Evolutionary conservation across 768 basidiomycete genomes (phyloP).

Genomic region (Panus rudis): DNA sequence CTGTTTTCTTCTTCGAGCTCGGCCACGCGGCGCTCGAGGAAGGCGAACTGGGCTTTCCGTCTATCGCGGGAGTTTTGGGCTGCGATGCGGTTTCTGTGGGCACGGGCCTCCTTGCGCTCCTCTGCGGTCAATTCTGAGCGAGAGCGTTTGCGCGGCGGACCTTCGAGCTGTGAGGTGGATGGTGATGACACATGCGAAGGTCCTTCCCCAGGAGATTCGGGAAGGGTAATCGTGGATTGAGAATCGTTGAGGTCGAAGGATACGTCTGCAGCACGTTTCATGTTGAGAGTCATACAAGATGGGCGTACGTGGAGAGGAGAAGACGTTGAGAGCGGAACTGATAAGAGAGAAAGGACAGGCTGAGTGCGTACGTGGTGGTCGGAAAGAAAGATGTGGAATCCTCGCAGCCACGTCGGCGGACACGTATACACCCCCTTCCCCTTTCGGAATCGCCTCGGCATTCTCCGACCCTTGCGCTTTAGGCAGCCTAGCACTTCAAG

Average conservation of each 20-base stretch:
- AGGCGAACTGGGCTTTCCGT: constrained; percentile 83
- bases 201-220: constrained; percentile 6
- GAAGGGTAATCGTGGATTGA: constrained; percentile 10
- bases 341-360: constrained; percentile 8
- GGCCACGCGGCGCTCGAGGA: constrained; percentile 88
- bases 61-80: constrained; percentile 91
- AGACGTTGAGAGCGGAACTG: too few relatives aligned
- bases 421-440: constrained; percentile 16
- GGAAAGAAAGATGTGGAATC: constrained; percentile 14
- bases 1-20: constrained; percentile 84
- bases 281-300: constrained; percentile 5
- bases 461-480: neutral
- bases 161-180: constrained; percentile 11
- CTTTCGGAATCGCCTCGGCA: neutral
- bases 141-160: constrained; percentile 66
- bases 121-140: constrained; percentile 59
- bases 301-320: constrained; percentile 14
- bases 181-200: constrained; percentile 12
- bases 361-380: constrained; percentile 23
- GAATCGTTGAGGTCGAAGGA: constrained; percentile 11
- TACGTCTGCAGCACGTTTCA: constrained; percentile 23
- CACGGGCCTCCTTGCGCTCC: constrained; percentile 81
- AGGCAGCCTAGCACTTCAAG: neutral
- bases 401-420: constrained; percentile 15
- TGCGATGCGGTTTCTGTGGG: constrained; percentile 88